Percentiles rank a stretch among this genome's conserved stretches.
Evolutionary conservation across 108 stramenopile genomes (phyloP).

Genomic region (Fragilariopsis cylindrus): DNA sequence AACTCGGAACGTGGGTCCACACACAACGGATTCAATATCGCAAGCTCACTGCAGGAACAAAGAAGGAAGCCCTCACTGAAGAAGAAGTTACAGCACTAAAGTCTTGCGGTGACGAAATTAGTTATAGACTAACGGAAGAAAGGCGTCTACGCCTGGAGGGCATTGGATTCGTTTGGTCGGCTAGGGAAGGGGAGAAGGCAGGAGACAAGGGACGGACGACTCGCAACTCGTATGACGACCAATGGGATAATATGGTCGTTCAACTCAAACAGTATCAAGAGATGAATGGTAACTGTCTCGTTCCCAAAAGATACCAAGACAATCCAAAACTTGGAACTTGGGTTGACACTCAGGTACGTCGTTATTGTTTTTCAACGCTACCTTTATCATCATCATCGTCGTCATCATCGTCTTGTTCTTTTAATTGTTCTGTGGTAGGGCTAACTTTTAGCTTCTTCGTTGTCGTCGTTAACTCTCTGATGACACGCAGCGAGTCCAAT

Average conservation of each 20-base stretch:
- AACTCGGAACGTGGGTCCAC: slow-evolving; percentile 6
- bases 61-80: slow-evolving; percentile 7
- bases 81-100: slow-evolving; percentile 6
- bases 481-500: slow-evolving; percentile 50
- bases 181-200: slow-evolving; percentile 38
- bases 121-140: slow-evolving; percentile 50
- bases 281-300: slow-evolving; percentile 54
- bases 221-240: slow-evolving; percentile 55
- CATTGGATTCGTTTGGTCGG: slow-evolving; percentile 59
- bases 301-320: slow-evolving; percentile 54
- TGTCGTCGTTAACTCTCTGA: background rate
- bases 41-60: slow-evolving; percentile 42
- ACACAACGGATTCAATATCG: slow-evolving; percentile 55
- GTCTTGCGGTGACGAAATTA: slow-evolving; percentile 21
- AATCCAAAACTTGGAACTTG: slow-evolving; percentile 48
- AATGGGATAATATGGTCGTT: slow-evolving; percentile 51
- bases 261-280: slow-evolving; percentile 45
- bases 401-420: background rate
- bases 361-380: background rate
- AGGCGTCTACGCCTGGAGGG: slow-evolving; percentile 42
- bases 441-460: background rate
- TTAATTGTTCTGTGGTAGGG: background rate
- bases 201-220: slow-evolving; percentile 23
- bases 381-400: background rate
- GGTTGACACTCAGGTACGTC: slow-evolving; percentile 18